These are phyloP conservation scores for Podaxis carcinomalis DNA, from an alignment of 768 basidiomycete species.

Conservation along the genomic window DNA sequence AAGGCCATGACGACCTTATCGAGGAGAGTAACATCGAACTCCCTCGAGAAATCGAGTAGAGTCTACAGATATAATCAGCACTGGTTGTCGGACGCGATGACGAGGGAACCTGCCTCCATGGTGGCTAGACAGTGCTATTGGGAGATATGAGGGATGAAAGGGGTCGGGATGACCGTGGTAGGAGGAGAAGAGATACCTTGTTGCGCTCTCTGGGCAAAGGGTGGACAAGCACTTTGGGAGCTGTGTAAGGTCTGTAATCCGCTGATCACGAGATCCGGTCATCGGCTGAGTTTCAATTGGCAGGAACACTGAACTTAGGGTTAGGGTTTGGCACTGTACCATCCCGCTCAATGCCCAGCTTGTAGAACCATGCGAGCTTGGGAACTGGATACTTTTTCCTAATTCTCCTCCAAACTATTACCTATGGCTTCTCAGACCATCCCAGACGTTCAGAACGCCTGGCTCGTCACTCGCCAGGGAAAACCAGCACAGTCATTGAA, in stretches of 20 bases:
- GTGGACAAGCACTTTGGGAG: conserved; percentile 24
- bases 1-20: conserved; percentile 93
- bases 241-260: conserved; percentile 16
- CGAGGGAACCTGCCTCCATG: conserved; percentile 44
- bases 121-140: conserved; percentile 19
- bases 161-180: conserved; percentile 16
- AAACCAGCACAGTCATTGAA: conserved; percentile 27
- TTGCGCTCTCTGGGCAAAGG: conserved; percentile 37
- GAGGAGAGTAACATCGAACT: conserved; percentile 89
- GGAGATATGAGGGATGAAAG: conserved; percentile 13
- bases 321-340: conserved; percentile 12
- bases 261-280: conserved; percentile 20
- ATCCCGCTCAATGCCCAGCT: neutral
- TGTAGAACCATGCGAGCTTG: neutral
- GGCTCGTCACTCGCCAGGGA: conserved; percentile 31
- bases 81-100: conserved; percentile 5
- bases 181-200: conserved; percentile 17
- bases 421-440: conserved; percentile 11
- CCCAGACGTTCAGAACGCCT: conserved; percentile 33
- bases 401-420: neutral
- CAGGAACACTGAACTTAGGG: neutral
- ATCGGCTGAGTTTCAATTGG: conserved; percentile 18
- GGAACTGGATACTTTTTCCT: neutral
- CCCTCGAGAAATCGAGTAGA: conserved; percentile 89
- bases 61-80: conserved; percentile 40